These are phyloP conservation scores for Theileria annulata DNA, from an alignment of 169 alveolate genomes.

Conservation along the genomic window DNA sequence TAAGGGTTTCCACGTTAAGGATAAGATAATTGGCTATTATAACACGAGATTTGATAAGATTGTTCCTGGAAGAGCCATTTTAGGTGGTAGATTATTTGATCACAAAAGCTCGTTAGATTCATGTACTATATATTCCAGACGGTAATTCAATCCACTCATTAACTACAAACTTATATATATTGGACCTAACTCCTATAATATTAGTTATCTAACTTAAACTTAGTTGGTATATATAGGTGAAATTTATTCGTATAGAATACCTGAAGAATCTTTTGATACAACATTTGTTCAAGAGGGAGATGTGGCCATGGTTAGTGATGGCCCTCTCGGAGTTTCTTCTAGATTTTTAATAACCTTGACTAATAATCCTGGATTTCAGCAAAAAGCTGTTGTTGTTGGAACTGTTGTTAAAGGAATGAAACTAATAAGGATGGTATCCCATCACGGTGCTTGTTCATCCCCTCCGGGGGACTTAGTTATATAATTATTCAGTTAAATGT, in stretches of 20 bases:
- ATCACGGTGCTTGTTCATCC: no score
- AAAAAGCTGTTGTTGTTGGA: slow-evolving; percentile 73
- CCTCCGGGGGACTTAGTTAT: no score
- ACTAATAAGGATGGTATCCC: slow-evolving; percentile 65
- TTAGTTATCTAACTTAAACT: neutral
- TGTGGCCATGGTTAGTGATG: slow-evolving; percentile 72
- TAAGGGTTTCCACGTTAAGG: slow-evolving; percentile 68
- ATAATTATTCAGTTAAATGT: slow-evolving; percentile 69
- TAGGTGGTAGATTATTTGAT: slow-evolving; percentile 72
- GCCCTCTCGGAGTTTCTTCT: slow-evolving; percentile 63
- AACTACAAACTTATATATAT: neutral
- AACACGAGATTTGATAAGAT: slow-evolving; percentile 66
- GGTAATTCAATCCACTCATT: neutral
- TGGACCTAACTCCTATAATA: no score
- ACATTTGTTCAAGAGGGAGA: slow-evolving; percentile 77
- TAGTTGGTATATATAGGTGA: neutral
- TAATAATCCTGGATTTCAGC: slow-evolving; percentile 63
- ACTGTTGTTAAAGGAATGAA: slow-evolving; percentile 79
- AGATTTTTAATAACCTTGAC: slow-evolving; percentile 72
- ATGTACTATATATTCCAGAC: slow-evolving; percentile 69
- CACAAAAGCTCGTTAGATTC: slow-evolving; percentile 47
- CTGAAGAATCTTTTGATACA: slow-evolving; percentile 72
- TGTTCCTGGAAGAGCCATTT: slow-evolving; percentile 68
- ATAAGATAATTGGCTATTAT: slow-evolving; percentile 67
- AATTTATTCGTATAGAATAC: slow-evolving; percentile 38